phyloP scores from a whole-genome alignment of 208 protist genomes.

The Angomonas ambiguus region DNA sequence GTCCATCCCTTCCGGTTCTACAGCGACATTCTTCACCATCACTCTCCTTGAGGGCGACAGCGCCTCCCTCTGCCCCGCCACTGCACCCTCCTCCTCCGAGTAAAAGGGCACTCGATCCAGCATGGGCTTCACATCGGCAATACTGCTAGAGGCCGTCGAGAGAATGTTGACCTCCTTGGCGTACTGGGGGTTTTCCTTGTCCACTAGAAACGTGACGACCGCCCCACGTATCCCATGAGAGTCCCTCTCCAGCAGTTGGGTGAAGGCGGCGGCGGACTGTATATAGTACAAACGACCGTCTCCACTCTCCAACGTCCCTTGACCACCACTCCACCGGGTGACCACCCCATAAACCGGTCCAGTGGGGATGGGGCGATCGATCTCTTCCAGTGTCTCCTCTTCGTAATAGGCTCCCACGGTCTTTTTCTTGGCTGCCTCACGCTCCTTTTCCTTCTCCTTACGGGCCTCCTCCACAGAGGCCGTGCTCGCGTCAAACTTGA shows the following conservation, averaged over 20 bases:
- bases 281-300: conserved; percentile 70
- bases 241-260: conserved; percentile 63
- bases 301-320: conserved; percentile 73
- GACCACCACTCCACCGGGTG: conserved; percentile 86
- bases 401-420: conserved; percentile 20
- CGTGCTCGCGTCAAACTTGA: conserved; percentile 44
- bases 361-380: conserved; percentile 23
- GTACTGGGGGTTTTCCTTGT: conserved; percentile 37
- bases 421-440: conserved; percentile 17
- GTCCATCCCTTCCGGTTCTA: conserved; percentile 29
- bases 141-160: conserved; percentile 39
- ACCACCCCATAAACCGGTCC: conserved; percentile 70
- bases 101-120: conserved; percentile 27
- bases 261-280: conserved; percentile 63
- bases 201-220: conserved; percentile 67
- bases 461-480: conserved; percentile 32
- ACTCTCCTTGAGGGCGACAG: conserved; percentile 9
- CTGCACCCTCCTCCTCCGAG: conserved; percentile 1
- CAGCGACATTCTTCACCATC: conserved; percentile 15
- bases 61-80: neutral
- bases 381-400: conserved; percentile 11
- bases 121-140: conserved; percentile 41
- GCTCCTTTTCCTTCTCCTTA: conserved; percentile 34
- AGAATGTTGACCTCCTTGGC: conserved; percentile 62
- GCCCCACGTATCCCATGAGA: conserved; percentile 68